phyloP scores from a whole-genome alignment of 1,284 basidiomycete genomes.

The Bondarzewia mesenterica region DNA sequence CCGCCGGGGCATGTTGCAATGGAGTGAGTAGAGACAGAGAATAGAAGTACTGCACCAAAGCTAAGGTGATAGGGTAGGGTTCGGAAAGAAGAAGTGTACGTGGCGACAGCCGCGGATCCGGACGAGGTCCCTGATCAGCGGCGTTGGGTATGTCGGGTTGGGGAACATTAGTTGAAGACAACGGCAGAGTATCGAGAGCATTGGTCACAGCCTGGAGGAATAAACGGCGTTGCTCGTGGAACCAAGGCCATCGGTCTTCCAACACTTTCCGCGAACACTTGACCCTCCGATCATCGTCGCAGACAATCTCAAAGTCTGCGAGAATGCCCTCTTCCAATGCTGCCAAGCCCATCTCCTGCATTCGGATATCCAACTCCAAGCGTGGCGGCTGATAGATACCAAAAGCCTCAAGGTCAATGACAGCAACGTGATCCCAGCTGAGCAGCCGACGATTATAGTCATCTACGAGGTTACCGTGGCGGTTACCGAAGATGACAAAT shows the following conservation, averaged over 20 bases:
- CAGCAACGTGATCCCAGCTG: constrained; percentile 86
- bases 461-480: constrained; percentile 77
- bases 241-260: constrained; percentile 91
- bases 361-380: constrained; percentile 56
- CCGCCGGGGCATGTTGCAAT: constrained; percentile 83
- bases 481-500: constrained; percentile 85
- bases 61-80: constrained; percentile 82
- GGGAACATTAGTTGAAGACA: constrained; percentile 47
- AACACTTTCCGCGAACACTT: constrained; percentile 76
- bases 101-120: constrained; percentile 74
- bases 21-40: constrained; percentile 79
- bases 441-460: constrained; percentile 88
- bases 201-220: constrained; percentile 49
- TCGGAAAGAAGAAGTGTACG: constrained; percentile 79
- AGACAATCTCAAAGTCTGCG: constrained; percentile 85
- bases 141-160: constrained; percentile 50
- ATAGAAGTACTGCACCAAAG: constrained; percentile 91
- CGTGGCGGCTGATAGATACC: constrained; percentile 86
- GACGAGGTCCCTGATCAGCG: constrained; percentile 36
- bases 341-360: constrained; percentile 72
- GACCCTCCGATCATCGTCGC: constrained; percentile 82
- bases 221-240: constrained; percentile 61
- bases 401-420: constrained; percentile 87
- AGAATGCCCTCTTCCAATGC: constrained; percentile 71
- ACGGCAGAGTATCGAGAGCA: constrained; percentile 48